Base-by-base conservation (phyloP, 129 eudicot genomes). In the Gnaphalium uliginosum region DNA sequence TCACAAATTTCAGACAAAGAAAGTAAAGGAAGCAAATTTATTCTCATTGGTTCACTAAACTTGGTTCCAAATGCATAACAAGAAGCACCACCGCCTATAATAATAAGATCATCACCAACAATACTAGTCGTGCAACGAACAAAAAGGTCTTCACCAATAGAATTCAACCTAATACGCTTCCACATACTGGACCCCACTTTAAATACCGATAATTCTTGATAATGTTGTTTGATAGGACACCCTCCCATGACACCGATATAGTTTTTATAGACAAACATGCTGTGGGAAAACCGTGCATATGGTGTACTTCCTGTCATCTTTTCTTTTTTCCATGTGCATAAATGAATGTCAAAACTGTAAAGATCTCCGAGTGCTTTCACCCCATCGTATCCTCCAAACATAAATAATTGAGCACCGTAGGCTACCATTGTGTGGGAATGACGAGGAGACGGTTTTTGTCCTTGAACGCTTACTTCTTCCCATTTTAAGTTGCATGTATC, bases 41-140 rank as follows among this genome's bases (percentile, higher is more conserved):
- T 85, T 75, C 83, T 91, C 81, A 85, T 62, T 5, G 97, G 97
- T 85, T 86, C 99, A 72, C 93, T 89, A 79, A 95, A 95, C 81
- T 89, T 95, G 1, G 99, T 95, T 77, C 99, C 99, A 86, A 95
- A 95, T 17, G 99, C 99, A 86, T 91, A 95, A 86, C 99, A 95
- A 69, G 99, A 71, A 35, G 97, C 94, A 50, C 99, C 99, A 46
- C 99, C 99, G 24, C 99, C 99, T 53, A 91, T 81, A 78, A 95
- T 80, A 76, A 91, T 77, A 27, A 95, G 85, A 77, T 91, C 86
- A 78, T 89, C 82, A 75, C 85, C 91, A 71, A 91, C 78, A 62
- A 91, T 78, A 80, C 81, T 89, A n/a, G 84, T 85, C 14, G 94
- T 84, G 72, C 92, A 84, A 27, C 99, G 97, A 75, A 95, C 97